A percentile compares a stretch with the other conserved stretches of the same genome.
Evolutionary conservation across 768 basidiomycete species (phyloP).

Genomic region (Stropharia rugosoannulata): DNA sequence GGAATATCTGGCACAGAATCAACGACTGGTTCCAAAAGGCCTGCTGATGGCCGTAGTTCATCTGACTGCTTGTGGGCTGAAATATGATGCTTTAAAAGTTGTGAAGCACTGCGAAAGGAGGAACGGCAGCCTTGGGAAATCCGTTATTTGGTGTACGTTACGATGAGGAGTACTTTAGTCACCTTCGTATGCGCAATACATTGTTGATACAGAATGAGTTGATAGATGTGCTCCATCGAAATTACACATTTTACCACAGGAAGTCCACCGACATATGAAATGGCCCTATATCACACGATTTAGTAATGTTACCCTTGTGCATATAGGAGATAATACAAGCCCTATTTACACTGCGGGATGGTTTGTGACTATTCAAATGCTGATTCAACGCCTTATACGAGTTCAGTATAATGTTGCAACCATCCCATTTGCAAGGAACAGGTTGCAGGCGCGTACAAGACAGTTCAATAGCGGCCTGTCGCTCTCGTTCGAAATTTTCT

Average conservation of each 20-base stretch:
- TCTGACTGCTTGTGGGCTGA: slow-evolving; percentile 29
- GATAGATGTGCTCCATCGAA: slow-evolving; percentile 48
- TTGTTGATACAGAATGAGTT: slow-evolving; percentile 44
- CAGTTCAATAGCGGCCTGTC: slow-evolving; percentile 45
- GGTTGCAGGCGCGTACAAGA: slow-evolving; percentile 48
- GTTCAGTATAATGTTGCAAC: slow-evolving; percentile 56
- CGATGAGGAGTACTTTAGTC: neutral
- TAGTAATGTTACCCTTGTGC: neutral
- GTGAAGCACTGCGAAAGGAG: slow-evolving; percentile 42
- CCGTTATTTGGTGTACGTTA: neutral
- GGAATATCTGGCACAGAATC: slow-evolving; percentile 38
- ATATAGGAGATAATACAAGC: slow-evolving; percentile 11
- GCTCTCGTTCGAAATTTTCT: slow-evolving; percentile 33
- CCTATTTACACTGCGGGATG: slow-evolving; percentile 13
- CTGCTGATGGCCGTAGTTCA: slow-evolving; percentile 31
- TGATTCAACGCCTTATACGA: slow-evolving; percentile 45
- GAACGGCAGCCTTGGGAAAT: slow-evolving; percentile 49
- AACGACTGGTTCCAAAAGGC: slow-evolving; percentile 30
- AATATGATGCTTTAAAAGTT: slow-evolving; percentile 51
- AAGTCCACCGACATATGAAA: slow-evolving; percentile 55
- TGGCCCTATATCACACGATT: slow-evolving; percentile 25
- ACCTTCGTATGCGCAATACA: slow-evolving; percentile 57
- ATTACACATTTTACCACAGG: slow-evolving; percentile 47
- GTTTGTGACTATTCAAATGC: slow-evolving; percentile 43
- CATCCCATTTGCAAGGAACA: slow-evolving; percentile 56